Base-by-base conservation (phyloP, 2,329 filamentous ascomycete species). In the Alternaria infectoria region DNA sequence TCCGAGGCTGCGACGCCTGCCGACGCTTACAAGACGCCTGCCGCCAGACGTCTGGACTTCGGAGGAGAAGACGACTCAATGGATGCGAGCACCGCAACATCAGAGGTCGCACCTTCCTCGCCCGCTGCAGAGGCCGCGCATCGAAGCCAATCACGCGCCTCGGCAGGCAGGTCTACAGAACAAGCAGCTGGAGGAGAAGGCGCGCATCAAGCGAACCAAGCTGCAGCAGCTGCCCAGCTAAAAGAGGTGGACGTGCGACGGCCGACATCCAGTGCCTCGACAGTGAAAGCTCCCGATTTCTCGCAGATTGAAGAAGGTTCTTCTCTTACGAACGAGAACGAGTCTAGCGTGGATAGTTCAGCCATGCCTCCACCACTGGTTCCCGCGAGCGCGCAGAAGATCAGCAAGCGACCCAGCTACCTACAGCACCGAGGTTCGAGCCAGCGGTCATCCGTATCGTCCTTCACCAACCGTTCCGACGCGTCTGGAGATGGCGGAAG, bases 401-500 rank as follows among this genome's bases (percentile, higher is more conserved):
- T 77, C 13, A 72, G 77, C 56, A 84, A 81, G 68, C 81, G 87
- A 58, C 87, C 88, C 7, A 86, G 84, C 67, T 88, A 86, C 71
- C 71, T 89, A 26, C 83, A 82, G 17, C 85, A 83, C 68, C 84
- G 88, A 21, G 83, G 87, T 70, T 85, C 84, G 3, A 86, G 86
- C 62, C 83, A 88, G 70, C 84, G 86, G 25, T 86, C 87, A n/a
- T 88, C 87, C 3, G 81, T 83, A 13, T 88, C 87, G 3, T 88
- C 87, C 0, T 75, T 84, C 46, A 82, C 84, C 7, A 86, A 85
- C 56, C 81, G 79, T 23, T 88, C 86, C 46, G 86, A 86, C 43
- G 78, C 78, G 12, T 86, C 84, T 66, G 85, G 84, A 36, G 90
- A 92, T 65, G 84, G 82, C 9, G 88, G 88, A n/a, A 95, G 90